Percentiles rank a stretch among this genome's conserved stretches.
These are phyloP conservation scores for Colletotrichum salicis DNA, from an alignment of 2,329 filamentous ascomycete species.

Conservation along the genomic window DNA sequence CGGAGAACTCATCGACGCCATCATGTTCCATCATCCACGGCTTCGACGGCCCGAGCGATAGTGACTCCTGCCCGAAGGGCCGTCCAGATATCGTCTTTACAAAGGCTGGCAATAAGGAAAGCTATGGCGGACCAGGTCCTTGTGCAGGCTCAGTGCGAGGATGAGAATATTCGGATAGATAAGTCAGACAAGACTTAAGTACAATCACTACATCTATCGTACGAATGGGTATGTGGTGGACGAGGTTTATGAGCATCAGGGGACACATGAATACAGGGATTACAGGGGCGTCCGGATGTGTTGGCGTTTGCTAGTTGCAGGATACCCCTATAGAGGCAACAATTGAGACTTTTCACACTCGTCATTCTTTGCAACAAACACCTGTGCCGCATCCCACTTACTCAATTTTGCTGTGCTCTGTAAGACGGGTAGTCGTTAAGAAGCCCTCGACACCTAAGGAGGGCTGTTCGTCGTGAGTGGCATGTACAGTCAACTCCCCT, in stretches of 20 bases:
- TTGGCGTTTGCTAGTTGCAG: not conserved
- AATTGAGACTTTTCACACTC: not conserved
- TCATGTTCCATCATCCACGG: conserved; percentile 35
- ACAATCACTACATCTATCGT: too few species aligned
- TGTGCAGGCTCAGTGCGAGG: conserved; percentile 21
- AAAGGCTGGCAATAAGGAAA: conserved; percentile 1
- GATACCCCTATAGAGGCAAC: not conserved
- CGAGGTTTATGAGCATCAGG: not conserved
- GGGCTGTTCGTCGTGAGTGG: too few species aligned
- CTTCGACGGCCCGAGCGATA: conserved; percentile 24
- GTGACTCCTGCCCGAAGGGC: conserved; percentile 31
- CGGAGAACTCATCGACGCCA: conserved; percentile 5
- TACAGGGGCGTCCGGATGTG: not conserved
- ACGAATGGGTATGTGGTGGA: not conserved
- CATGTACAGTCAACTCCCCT: too few species aligned
- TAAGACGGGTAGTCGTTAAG: too few species aligned
- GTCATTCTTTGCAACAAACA: not conserved
- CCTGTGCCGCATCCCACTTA: too few species aligned
- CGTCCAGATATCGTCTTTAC: conserved; percentile 34
- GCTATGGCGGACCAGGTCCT: conserved; percentile 30
- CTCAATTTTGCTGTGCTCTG: too few species aligned
- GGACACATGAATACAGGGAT: not conserved
- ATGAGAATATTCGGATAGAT: not conserved
- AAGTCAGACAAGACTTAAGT: too few species aligned
- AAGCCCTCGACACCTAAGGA: too few species aligned